phyloP scores from a whole-genome alignment of 1,284 basidiomycete species.

The Boletus smithii region DNA sequence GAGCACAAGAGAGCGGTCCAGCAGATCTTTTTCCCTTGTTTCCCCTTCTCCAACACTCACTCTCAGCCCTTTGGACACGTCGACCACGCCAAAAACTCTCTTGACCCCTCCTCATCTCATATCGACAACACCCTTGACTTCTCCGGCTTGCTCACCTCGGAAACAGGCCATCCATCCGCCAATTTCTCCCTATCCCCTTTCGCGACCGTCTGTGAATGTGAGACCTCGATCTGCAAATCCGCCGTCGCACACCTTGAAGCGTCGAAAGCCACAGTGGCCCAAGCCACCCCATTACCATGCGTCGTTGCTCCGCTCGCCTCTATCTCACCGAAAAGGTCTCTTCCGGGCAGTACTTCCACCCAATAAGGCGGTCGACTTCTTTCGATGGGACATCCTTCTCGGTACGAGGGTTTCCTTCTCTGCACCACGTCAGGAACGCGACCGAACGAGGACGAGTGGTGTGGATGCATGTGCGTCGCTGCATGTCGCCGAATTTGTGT shows the following conservation, averaged over 20 bases:
- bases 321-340: conserved; percentile 28
- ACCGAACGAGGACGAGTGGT: neutral
- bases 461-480: conserved; percentile 1
- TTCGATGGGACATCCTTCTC: conserved; percentile 21
- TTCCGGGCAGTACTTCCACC: conserved; percentile 26
- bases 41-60: neutral
- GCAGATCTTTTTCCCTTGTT: neutral
- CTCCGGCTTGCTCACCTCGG: too few species aligned
- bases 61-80: conserved; percentile 1
- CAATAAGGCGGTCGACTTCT: conserved; percentile 25
- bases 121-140: too few species aligned
- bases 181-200: neutral
- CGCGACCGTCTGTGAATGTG: conserved; percentile 1
- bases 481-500: conserved; percentile 21
- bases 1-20: conserved; percentile 10
- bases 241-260: conserved; percentile 13
- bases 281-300: conserved; percentile 35
- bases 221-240: conserved; percentile 11
- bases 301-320: conserved; percentile 28
- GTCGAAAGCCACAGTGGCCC: conserved; percentile 19
- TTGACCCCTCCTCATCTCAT: too few species aligned
- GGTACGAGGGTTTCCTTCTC: conserved; percentile 4
- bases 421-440: neutral
- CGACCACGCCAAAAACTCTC: too few species aligned
- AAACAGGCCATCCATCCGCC: neutral